phyloP scores from a whole-genome alignment of 139 green algal genomes.

The Auxenochlorella pyrenoidosa region DNA sequence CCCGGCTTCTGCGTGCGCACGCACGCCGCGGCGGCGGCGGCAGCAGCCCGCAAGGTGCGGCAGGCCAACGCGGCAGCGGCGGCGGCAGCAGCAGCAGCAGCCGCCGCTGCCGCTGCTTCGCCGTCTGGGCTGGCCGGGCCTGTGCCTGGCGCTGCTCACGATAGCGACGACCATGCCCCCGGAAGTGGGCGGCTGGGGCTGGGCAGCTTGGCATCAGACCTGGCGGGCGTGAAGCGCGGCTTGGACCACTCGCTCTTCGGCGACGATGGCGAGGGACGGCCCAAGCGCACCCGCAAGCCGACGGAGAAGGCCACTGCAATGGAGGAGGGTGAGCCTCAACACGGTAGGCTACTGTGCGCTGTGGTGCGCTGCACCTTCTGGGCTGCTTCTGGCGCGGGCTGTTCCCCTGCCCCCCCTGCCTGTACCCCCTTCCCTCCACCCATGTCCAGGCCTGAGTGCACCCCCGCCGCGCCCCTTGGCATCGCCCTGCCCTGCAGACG shows the following conservation, averaged over 20 bases:
- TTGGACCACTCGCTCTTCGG: not conserved
- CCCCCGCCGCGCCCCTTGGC: not conserved
- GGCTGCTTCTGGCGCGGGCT: too few species aligned
- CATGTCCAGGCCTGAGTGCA: not conserved
- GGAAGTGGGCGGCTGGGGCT: not conserved
- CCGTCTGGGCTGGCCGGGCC: not conserved
- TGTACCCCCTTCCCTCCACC: not conserved
- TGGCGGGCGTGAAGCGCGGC: not conserved
- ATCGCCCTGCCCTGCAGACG: not conserved
- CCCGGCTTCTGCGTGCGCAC: constrained; percentile 57
- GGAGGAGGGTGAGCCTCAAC: constrained; percentile 25
- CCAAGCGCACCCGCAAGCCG: constrained; percentile 27
- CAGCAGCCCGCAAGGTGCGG: constrained; percentile 12
- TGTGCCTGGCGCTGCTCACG: not conserved
- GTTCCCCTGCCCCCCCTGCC: too few species aligned
- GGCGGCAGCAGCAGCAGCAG: not conserved
- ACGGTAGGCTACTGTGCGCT: too few species aligned
- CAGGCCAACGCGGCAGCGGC: constrained; percentile 18
- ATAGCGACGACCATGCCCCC: not conserved
- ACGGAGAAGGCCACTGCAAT: constrained; percentile 27
- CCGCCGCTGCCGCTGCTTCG: not conserved
- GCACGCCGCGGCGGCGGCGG: constrained; percentile 25
- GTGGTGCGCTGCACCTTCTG: too few species aligned
- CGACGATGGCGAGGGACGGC: not conserved
- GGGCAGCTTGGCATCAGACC: constrained; percentile 1